These are phyloP conservation scores for Hippophae tibetana DNA, from an alignment of 306 rosid genomes.

Conservation along the genomic window DNA sequence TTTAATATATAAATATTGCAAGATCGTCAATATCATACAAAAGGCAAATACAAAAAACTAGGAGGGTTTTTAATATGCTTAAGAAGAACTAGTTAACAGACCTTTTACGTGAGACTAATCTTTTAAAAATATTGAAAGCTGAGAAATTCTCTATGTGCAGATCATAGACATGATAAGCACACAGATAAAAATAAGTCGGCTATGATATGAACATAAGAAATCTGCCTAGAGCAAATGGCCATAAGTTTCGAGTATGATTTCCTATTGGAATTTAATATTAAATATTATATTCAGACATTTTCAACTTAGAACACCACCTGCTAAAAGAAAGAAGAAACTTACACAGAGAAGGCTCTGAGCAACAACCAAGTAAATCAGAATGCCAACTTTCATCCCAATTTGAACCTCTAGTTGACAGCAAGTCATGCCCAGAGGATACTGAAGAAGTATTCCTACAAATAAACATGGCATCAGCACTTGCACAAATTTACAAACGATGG, in stretches of 20 bases:
- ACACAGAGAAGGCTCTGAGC: constrained; percentile 29
- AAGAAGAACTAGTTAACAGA: too few relatives aligned
- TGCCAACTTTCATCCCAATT: constrained; percentile 46
- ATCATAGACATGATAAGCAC: not conserved
- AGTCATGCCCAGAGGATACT: constrained; percentile 57
- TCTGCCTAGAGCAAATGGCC: too few relatives aligned
- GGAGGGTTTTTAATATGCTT: too few relatives aligned
- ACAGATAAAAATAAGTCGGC: not conserved
- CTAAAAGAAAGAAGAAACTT: constrained; percentile 1
- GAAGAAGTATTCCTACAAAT: constrained; percentile 40
- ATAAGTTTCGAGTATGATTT: not conserved
- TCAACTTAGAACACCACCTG: not conserved
- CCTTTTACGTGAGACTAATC: not conserved
- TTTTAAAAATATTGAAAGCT: not conserved
- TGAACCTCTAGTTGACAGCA: constrained; percentile 53
- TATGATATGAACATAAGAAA: too few relatives aligned
- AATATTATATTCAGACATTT: too few relatives aligned
- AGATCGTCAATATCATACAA: too few relatives aligned
- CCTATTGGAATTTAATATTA: too few relatives aligned
- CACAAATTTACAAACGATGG: not conserved
- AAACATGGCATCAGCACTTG: constrained; percentile 10
- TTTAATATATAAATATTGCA: too few relatives aligned
- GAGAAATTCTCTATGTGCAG: not conserved
- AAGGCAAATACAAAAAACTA: too few relatives aligned
- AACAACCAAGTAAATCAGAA: constrained; percentile 29